These are phyloP conservation scores for Leptographium procerum DNA, from an alignment of 2,329 filamentous ascomycete species.

Conservation along the genomic window DNA sequence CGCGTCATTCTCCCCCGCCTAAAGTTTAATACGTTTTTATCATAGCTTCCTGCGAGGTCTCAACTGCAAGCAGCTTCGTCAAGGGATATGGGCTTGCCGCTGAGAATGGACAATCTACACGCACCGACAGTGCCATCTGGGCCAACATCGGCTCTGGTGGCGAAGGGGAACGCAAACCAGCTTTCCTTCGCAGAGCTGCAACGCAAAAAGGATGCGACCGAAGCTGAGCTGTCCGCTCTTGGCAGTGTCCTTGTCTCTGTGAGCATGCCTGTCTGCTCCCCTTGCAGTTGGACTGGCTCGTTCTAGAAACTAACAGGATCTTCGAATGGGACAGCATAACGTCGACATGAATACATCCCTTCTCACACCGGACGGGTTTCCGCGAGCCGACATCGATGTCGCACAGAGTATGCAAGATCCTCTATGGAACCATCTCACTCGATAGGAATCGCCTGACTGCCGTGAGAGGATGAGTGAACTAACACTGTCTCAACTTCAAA, in stretches of 20 bases:
- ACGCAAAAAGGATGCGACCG: constrained; percentile 70
- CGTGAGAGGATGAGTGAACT: neutral
- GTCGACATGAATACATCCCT: constrained; percentile 87
- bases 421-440: neutral
- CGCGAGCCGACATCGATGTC: constrained; percentile 86
- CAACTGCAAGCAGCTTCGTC: neutral
- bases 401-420: constrained; percentile 60
- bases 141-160: constrained; percentile 49
- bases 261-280: constrained; percentile 18
- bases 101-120: constrained; percentile 44
- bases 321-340: constrained; percentile 56
- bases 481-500: neutral
- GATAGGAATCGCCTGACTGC: too few relatives aligned
- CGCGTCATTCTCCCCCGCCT: constrained; percentile 11
- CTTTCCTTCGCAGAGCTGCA: constrained; percentile 71
- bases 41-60: neutral
- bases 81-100: constrained; percentile 20
- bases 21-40: neutral
- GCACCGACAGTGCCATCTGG: constrained; percentile 59
- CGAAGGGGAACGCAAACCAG: constrained; percentile 51
- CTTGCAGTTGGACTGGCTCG: too few relatives aligned
- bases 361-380: constrained; percentile 82
- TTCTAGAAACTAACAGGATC: neutral
- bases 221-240: constrained; percentile 76
- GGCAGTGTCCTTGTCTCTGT: constrained; percentile 83